Evolutionary conservation across 352 stramenopile genomes (phyloP), one percentile per base, ranked within the genome.

Genomic region (Phytophthora chlamydospora): DNA sequence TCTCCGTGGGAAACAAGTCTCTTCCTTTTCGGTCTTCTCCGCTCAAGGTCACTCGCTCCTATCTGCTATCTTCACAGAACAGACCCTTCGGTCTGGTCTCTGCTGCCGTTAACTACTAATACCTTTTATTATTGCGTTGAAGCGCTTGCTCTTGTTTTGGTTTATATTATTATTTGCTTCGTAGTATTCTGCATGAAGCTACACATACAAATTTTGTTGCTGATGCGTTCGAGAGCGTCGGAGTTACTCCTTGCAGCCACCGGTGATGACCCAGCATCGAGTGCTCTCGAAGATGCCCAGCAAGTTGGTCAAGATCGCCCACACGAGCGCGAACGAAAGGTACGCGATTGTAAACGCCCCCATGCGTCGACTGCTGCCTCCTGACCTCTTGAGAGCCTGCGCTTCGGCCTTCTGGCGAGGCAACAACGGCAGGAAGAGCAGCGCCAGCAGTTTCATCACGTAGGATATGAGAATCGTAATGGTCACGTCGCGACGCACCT

Each of bases 391-490:
- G 6, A 87, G 55, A 36, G 59, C 61, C 43, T 83, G 75, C 5
- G 75, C 60, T 36, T 83, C 70, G 8, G 66, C 62, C 54, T 83
- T 84, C 41, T 86, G 71, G 4, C 58, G 73, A 51, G 77, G 75
- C 35, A 87, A 46, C 47, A 83, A 52, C 31, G 66, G 63, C 10
- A 83, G 66, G 21, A 74, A 80, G 8, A 64, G 33, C 33, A 86
- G 55, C 5, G 68, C 48, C 27, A 82, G 24, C 3, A 84, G 39
- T 42, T 85, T 84, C 62, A 79, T 78, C 17, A 55, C 50, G 48
- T 84, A 85, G 17, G 73, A 77, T 14, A 87, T 72, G 47, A 83
- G 4, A 44, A 83, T 83, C 6, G 75, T 85, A 53, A 84, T 83
- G 12, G 75, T 87, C 43, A 87, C 73, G 48, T 85, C 67, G 41